Conservation (phyloP, 257 asterid species). For the Jaltomata sinuosa region DNA sequence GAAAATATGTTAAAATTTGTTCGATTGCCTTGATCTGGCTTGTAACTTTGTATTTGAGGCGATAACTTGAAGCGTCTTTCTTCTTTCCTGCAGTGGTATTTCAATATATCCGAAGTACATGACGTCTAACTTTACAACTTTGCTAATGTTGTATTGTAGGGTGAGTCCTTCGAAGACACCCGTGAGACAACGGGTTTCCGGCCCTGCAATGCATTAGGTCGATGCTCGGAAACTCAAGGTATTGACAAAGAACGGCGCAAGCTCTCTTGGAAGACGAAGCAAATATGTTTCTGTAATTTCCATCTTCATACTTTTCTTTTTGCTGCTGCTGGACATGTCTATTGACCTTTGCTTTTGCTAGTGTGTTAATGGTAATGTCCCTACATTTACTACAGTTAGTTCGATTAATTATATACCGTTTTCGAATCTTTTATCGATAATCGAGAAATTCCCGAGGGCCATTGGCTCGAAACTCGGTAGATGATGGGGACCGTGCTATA, state of each 20-base stretch:
- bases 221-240: background rate
- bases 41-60: background rate
- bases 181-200: conserved; percentile 65
- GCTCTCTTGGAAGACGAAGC: conserved; percentile 19
- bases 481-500: background rate
- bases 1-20: background rate
- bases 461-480: background rate
- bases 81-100: background rate
- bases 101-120: background rate
- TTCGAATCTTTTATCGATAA: background rate
- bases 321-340: background rate
- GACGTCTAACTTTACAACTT: background rate
- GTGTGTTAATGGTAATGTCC: background rate
- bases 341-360: background rate
- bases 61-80: background rate
- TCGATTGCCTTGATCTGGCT: background rate
- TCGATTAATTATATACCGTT: background rate
- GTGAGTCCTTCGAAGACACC: conserved; percentile 99
- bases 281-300: background rate
- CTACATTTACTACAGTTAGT: background rate
- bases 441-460: background rate
- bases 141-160: conserved; percentile 34
- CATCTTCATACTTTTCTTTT: background rate
- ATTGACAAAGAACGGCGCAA: conserved; percentile 11
- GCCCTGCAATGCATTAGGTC: conserved; percentile 32